These are phyloP conservation scores for Exophiala bonariae DNA, from an alignment of 2,329 filamentous ascomycete species.

Conservation along the genomic window DNA sequence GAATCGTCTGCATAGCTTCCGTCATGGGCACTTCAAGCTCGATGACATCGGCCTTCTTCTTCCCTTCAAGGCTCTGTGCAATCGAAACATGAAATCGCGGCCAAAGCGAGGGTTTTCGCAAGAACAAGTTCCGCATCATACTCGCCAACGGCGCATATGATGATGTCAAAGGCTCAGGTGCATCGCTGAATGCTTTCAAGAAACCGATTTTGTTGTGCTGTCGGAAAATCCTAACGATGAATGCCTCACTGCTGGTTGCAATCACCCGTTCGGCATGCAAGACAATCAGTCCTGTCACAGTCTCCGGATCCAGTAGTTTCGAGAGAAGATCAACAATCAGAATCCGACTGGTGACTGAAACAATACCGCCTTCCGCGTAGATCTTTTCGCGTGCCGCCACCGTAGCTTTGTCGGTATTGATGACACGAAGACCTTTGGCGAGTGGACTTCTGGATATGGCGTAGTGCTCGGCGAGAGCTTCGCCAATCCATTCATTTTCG, in stretches of 20 bases:
- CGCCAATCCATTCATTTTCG: conserved; percentile 96
- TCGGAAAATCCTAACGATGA: conserved; percentile 89
- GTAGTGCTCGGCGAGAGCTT: conserved; percentile 92
- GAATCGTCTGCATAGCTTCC: conserved; percentile 87
- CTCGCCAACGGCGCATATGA: conserved; percentile 85
- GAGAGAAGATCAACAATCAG: conserved; percentile 91
- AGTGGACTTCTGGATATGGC: conserved; percentile 80
- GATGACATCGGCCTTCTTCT: conserved; percentile 92
- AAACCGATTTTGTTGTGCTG: conserved; percentile 95
- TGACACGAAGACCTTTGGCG: conserved; percentile 81
- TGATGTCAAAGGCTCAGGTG: conserved; percentile 82
- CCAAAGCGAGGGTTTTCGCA: conserved; percentile 86
- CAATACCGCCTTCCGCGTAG: conserved; percentile 84
- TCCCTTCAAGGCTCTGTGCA: conserved; percentile 83
- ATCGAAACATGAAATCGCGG: conserved; percentile 91
- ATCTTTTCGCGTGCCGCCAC: conserved; percentile 86
- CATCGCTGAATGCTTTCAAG: conserved; percentile 93
- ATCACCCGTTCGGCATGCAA: conserved; percentile 83
- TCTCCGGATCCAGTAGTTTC: conserved; percentile 74
- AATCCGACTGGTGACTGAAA: conserved; percentile 94
- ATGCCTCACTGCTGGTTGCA: conserved; percentile 87
- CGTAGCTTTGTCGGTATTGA: conserved; percentile 92
- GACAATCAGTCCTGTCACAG: conserved; percentile 81
- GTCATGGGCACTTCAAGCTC: conserved; percentile 97
- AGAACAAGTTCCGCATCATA: conserved; percentile 89